Evolutionary conservation across 1,284 basidiomycete species (phyloP).

Genomic region (Ceratobasidium sp.): DNA sequence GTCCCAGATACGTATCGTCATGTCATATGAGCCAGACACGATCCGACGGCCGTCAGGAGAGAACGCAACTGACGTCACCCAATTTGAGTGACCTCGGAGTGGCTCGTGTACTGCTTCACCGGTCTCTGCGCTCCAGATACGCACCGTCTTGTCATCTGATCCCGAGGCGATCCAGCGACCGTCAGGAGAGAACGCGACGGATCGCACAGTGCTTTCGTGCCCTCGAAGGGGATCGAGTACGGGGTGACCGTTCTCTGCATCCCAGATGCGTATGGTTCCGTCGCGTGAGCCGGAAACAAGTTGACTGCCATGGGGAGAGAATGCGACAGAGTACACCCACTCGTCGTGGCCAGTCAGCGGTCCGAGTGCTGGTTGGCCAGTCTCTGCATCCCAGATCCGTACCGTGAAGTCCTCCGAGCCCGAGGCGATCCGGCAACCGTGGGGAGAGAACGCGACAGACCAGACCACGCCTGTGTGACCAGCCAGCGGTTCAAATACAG

Average conservation of each 20-base stretch:
- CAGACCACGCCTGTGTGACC: background rate
- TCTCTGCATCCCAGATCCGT: too few species aligned
- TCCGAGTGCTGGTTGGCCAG: background rate
- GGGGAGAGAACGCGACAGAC: too few species aligned
- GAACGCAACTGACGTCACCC: constrained; percentile 22
- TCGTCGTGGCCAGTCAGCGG: constrained; percentile 25
- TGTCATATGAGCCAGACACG: constrained; percentile 9
- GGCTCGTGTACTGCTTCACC: background rate
- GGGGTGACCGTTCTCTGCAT: too few species aligned
- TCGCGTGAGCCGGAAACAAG: too few species aligned
- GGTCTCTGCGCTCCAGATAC: background rate
- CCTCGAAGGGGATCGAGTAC: too few species aligned
- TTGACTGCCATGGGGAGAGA: constrained; percentile 31
- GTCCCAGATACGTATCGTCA: constrained; percentile 32
- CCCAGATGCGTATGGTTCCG: too few species aligned
- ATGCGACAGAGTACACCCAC: background rate
- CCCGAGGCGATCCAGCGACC: background rate
- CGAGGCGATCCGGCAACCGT: too few species aligned
- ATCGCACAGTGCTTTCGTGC: too few species aligned
- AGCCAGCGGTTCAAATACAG: background rate
- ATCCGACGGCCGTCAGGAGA: constrained; percentile 19
- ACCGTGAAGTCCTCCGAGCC: too few species aligned
- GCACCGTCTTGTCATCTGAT: background rate
- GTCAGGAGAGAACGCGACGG: too few species aligned
- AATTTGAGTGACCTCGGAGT: background rate